A percentile compares a stretch with the other conserved stretches of the same genome.
phyloP scores from a whole-genome alignment of 2,329 filamentous ascomycete genomes.

The Catunica adiposa region DNA sequence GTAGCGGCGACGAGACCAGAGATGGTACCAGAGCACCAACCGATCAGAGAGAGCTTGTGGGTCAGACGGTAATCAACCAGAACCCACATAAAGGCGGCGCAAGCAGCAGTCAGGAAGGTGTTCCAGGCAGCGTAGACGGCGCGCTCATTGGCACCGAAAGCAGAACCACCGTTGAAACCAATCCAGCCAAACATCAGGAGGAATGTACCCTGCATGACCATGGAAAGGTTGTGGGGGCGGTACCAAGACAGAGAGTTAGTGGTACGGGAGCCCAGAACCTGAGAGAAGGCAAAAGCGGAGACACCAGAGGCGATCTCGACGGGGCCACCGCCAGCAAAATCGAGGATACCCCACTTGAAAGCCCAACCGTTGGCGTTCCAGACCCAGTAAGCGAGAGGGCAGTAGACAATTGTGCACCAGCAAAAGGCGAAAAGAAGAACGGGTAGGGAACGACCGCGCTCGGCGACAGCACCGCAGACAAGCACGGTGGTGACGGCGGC shows the following conservation, averaged over 20 bases:
- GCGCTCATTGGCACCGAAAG: slow-evolving; percentile 85
- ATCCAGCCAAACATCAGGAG: slow-evolving; percentile 98
- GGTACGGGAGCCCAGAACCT: slow-evolving; percentile 87
- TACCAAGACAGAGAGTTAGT: slow-evolving; percentile 99
- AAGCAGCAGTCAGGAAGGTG: slow-evolving; percentile 82
- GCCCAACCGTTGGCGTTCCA: slow-evolving; percentile 95
- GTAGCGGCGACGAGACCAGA: slow-evolving; percentile 55
- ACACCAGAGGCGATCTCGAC: slow-evolving; percentile 94
- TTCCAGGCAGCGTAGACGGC: slow-evolving; percentile 98
- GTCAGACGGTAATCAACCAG: slow-evolving; percentile 89
- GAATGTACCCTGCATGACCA: slow-evolving; percentile 88
- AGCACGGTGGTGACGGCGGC: slow-evolving; percentile 85
- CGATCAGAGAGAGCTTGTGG: slow-evolving; percentile 76
- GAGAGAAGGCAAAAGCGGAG: slow-evolving; percentile 85
- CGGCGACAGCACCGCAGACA: slow-evolving; percentile 78
- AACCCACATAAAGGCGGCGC: slow-evolving; percentile 84
- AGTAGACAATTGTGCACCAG: slow-evolving; percentile 97
- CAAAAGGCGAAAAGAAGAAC: slow-evolving; percentile 91
- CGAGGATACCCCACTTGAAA: slow-evolving; percentile 76
- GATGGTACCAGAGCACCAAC: slow-evolving; percentile 56
- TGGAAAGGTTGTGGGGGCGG: slow-evolving; percentile 93
- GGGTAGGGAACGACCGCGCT: slow-evolving; percentile 81
- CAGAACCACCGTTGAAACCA: slow-evolving; percentile 92
- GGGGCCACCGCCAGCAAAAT: slow-evolving; percentile 90
- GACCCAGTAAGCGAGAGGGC: slow-evolving; percentile 87